Evolutionary conservation across 2,329 filamentous ascomycete genomes (phyloP), one percentile per base, ranked within the genome.

Genomic region (Calonectria ilicicola): DNA sequence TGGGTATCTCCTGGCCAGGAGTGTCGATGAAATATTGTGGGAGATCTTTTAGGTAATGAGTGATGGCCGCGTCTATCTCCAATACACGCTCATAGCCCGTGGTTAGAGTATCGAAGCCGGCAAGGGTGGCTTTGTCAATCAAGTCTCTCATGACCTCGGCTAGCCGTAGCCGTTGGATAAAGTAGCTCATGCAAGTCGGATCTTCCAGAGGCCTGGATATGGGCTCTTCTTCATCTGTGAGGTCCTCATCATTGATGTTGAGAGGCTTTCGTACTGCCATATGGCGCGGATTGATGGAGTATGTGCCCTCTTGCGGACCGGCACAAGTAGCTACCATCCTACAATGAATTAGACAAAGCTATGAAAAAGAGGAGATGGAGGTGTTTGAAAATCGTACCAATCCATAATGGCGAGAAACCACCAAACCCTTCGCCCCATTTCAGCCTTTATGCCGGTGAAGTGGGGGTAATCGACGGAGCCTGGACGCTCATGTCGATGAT

Each of bases 341-440:
- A 26, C 15, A 68, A 75, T 62, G 26, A 9, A 38, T 60, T 58
- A 35, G 49, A 19, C 5, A 3, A 10, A 10, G 40, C 23, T 10
- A 17, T 5, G 4, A 12, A 2, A 40, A 14, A 19, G 10, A 9
- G 17, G 17, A 3, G 14, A n/a, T 9, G 9, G 53, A 7, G 15
- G 21, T 17, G 26, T 15, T 21, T 21, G 23, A 10, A 26, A 2
- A 9, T 47, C 79, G 73, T 72, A 84, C 85, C 84, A 86, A 72
- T 87, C 85, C 2, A 82, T 83, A 1, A 82, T 79, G 12, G 81
- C 81, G 9, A 87, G 78, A 72, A 85, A 84, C 85, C 85, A 87
- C 86, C 85, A 87, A 6, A 86, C 73, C 46, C 85, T 80, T n/a
- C 85, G 80, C 56, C 83, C 85, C 53, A 84, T 81, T 67, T 87